A percentile compares a stretch with the other conserved stretches of the same genome.
These are phyloP conservation scores for Agarophyton chilense DNA, from an alignment of 23 red algal species.

Conservation along the genomic window DNA sequence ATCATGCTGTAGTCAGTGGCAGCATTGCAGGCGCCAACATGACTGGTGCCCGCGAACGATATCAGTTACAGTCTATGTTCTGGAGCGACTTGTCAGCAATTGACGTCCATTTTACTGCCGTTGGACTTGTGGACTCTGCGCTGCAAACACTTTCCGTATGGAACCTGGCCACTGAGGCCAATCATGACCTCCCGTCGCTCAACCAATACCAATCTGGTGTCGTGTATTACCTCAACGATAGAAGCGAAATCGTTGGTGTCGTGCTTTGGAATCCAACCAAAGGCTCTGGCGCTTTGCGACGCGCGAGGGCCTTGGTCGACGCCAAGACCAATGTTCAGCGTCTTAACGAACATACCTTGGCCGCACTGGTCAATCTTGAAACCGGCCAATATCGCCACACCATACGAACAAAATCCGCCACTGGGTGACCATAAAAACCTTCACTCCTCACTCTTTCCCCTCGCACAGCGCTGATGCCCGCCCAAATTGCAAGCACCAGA, in stretches of 20 bases:
- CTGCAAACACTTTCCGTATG: slow-evolving; percentile 72
- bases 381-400: neutral
- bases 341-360: slow-evolving; percentile 32
- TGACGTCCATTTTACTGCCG: slow-evolving; percentile 69
- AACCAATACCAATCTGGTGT: slow-evolving; percentile 39
- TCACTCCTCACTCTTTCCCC: too few species aligned
- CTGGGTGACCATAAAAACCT: neutral
- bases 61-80: slow-evolving; percentile 84
- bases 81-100: slow-evolving; percentile 80
- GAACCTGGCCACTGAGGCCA: slow-evolving; percentile 27
- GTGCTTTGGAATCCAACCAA: slow-evolving; percentile 73
- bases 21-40: slow-evolving; percentile 76
- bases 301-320: slow-evolving; percentile 48
- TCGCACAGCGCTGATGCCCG: too few species aligned
- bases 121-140: slow-evolving; percentile 60
- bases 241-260: slow-evolving; percentile 63
- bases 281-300: slow-evolving; percentile 34
- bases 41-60: slow-evolving; percentile 44
- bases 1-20: slow-evolving; percentile 84
- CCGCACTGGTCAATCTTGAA: slow-evolving; percentile 31
- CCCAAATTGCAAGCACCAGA: too few species aligned
- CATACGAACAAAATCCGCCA: neutral
- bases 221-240: slow-evolving; percentile 66
- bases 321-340: slow-evolving; percentile 21
- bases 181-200: slow-evolving; percentile 9